Percentiles rank a stretch among this genome's conserved stretches.
Evolutionary conservation across 2,329 filamentous ascomycete species (phyloP).

Genomic region (Colletotrichum graminicola): DNA sequence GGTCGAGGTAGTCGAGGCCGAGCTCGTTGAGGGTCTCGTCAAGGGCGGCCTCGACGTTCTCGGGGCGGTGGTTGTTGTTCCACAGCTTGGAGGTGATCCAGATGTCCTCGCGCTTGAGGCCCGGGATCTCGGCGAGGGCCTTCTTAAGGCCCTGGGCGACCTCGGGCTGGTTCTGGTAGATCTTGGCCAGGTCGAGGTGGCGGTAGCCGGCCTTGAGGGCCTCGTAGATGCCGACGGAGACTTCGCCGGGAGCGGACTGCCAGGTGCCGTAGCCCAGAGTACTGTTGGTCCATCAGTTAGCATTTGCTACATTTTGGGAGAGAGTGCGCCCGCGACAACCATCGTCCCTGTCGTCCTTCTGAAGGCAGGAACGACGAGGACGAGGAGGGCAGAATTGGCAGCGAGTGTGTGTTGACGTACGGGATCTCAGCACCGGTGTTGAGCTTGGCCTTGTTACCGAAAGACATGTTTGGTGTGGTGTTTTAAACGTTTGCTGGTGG

Average conservation of each 20-base stretch:
- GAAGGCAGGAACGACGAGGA: too few relatives aligned
- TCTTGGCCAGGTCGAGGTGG: constrained; percentile 67
- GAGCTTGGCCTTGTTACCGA: constrained; percentile 67
- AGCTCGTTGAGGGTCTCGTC: constrained; percentile 68
- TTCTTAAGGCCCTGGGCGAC: constrained; percentile 67
- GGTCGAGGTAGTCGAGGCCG: constrained; percentile 69
- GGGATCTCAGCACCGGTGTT: constrained; percentile 76
- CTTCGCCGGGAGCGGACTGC: constrained; percentile 75
- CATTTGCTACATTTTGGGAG: constrained; percentile 43
- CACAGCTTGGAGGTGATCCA: constrained; percentile 77
- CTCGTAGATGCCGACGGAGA: constrained; percentile 72
- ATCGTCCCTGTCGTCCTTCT: too few relatives aligned
- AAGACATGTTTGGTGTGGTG: constrained; percentile 62
- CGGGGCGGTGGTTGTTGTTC: constrained; percentile 74
- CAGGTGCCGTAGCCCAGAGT: constrained; percentile 65
- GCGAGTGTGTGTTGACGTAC: constrained; percentile 20
- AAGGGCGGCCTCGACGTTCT: constrained; percentile 67
- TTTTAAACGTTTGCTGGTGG: background rate
- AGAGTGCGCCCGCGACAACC: too few relatives aligned
- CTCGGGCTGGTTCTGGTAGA: constrained; percentile 75
- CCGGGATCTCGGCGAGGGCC: constrained; percentile 60
- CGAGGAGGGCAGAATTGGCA: too few relatives aligned
- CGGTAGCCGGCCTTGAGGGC: constrained; percentile 74
- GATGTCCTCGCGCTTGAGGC: constrained; percentile 68
- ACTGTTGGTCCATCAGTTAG: constrained; percentile 44